phyloP scores from a whole-genome alignment of 495 filamentous ascomycete species.

The Cairneyella variabilis region DNA sequence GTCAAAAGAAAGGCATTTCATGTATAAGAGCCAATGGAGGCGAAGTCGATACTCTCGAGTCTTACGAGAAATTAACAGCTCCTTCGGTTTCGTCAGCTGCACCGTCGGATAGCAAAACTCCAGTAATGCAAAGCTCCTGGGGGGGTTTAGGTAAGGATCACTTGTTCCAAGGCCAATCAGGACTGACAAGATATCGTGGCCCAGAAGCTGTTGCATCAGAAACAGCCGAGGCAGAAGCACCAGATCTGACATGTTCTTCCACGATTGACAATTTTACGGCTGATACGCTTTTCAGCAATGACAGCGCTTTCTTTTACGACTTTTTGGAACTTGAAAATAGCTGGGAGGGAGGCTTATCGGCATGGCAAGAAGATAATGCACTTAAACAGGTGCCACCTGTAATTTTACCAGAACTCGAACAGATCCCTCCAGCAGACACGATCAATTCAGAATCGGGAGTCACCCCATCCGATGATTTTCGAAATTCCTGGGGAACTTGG shows the following conservation, averaged over 20 bases:
- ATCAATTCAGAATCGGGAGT: not conserved
- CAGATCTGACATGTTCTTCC: not conserved
- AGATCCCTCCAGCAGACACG: not conserved
- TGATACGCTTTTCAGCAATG: not conserved
- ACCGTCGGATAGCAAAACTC: not conserved
- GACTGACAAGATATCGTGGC: conserved; percentile 1
- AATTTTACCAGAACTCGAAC: not conserved
- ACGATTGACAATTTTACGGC: not conserved
- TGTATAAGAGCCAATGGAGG: not conserved
- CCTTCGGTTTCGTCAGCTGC: not conserved
- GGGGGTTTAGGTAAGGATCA: not conserved
- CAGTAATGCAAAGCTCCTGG: not conserved
- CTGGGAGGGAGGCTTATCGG: not conserved
- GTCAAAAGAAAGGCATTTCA: not conserved
- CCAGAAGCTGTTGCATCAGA: not conserved
- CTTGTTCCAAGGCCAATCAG: not conserved
- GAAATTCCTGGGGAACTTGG: not conserved
- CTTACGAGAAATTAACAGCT: not conserved
- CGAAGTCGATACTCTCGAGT: not conserved
- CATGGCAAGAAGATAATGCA: conserved; percentile 1
- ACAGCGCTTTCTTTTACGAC: conserved; percentile 1
- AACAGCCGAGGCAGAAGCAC: not conserved
- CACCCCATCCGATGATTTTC: not conserved
- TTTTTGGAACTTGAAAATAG: not conserved
- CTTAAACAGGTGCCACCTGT: not conserved